Base-by-base conservation (phyloP, 257 asterid species). In the Lantana camara region DNA sequence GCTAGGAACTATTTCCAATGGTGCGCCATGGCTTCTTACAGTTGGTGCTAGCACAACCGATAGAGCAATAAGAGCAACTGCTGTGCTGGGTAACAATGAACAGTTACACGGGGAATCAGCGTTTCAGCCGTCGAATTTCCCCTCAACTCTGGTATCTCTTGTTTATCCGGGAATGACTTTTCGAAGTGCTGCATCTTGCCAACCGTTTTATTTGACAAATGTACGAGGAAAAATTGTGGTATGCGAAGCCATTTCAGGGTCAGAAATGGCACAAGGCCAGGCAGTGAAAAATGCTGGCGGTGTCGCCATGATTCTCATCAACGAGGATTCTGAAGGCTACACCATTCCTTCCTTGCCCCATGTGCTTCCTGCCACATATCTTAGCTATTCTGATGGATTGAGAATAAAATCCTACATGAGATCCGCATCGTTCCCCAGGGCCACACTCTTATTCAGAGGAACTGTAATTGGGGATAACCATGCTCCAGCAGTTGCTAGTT, bases 401-500 rank as follows among this genome's bases (percentile, higher is more conserved):
- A 37, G 11, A 37, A 2, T 37, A 37, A 37, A 37, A 1, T 0
- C 11, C 44, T 37, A 37, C 34, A 22, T 70, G 0, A 58, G 47
- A n/a, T 57, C 80, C 32, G 14, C 72, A 2, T 8, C 57, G 0
- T 34, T 19, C 0, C 78, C 83, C 5, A 47, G 53, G 1, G 75
- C 79, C 1, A 30, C 75, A 41, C 42, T 76, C 40, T 11, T 17
- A 2, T 73, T 60, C 38, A 56, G 16, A 29, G 64, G 63, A 17
- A 66, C 72, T 3, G 9, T 29, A 24, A 66, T 55, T 17, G 72
- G 72, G 3, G 64, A 47, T 9, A 6, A 24, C 0, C 32, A 37
- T 35, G 64, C 73, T 27, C 73, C 73, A 14, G 2, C 14, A 48
- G 67, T 68, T 1, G 58, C 62, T 5, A 12, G 14, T 0, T 70